These are phyloP conservation scores for Thelonectria rubi DNA, from an alignment of 2,329 filamentous ascomycete species.

Conservation along the genomic window DNA sequence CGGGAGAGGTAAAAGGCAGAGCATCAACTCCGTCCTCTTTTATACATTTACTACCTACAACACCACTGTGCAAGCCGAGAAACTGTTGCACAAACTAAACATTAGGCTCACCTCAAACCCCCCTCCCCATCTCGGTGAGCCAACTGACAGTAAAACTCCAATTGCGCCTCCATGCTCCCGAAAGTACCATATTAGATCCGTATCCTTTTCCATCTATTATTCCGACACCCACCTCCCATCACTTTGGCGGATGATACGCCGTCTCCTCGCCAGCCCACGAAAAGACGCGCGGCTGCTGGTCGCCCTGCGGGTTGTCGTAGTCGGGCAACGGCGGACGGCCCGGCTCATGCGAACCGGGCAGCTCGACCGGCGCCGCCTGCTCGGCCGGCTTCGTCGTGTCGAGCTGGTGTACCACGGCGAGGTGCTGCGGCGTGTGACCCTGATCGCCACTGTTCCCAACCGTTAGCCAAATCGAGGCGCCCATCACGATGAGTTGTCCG, in stretches of 20 bases:
- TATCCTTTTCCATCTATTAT: neutral
- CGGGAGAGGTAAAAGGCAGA: too few relatives aligned
- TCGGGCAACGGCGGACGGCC: constrained; percentile 48
- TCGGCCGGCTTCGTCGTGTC: constrained; percentile 34
- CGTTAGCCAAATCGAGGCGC: constrained; percentile 12
- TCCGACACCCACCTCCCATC: neutral
- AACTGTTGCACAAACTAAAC: too few relatives aligned
- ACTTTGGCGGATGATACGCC: constrained; percentile 38
- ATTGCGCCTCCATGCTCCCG: neutral
- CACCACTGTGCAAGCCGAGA: too few relatives aligned
- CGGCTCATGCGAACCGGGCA: constrained; percentile 46
- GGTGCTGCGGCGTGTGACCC: constrained; percentile 22
- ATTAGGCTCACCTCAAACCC: too few relatives aligned
- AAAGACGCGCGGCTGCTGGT: constrained; percentile 27
- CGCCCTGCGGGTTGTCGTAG: constrained; percentile 36
- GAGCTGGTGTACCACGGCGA: constrained; percentile 27
- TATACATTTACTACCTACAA: too few relatives aligned
- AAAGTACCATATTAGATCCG: neutral
- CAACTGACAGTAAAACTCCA: neutral
- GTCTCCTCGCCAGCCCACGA: constrained; percentile 47
- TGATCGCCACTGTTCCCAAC: constrained; percentile 24
- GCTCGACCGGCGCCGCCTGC: constrained; percentile 43
- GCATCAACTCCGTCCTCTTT: too few relatives aligned
- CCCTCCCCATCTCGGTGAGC: neutral
- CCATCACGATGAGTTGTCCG: neutral